Evolutionary conservation across 2,329 filamentous ascomycete genomes (phyloP).

Genomic region (Corynespora cassiicola): DNA sequence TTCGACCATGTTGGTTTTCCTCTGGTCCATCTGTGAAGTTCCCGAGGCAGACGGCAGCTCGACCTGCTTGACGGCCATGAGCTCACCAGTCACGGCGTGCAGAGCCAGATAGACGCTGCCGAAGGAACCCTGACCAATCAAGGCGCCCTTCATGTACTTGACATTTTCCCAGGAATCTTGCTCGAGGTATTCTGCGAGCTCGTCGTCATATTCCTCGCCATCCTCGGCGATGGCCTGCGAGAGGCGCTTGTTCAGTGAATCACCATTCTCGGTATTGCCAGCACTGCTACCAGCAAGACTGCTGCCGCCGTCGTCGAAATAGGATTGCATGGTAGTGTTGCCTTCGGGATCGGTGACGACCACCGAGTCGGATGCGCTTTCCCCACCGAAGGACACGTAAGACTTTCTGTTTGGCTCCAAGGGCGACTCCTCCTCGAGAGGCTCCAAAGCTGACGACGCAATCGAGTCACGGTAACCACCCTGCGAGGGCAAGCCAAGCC

Average conservation of each 20-base stretch:
- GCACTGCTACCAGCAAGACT: constrained; percentile 74
- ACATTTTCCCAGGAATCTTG: constrained; percentile 95
- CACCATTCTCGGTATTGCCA: constrained; percentile 62
- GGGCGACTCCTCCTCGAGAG: constrained; percentile 87
- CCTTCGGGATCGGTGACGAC: constrained; percentile 80
- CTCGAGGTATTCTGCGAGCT: constrained; percentile 86
- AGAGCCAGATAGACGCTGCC: constrained; percentile 94
- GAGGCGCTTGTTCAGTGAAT: constrained; percentile 81
- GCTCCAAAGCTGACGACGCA: constrained; percentile 86
- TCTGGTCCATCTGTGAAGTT: constrained; percentile 75
- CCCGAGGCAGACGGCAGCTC: constrained; percentile 84
- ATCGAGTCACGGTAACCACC: constrained; percentile 83
- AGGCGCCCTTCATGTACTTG: constrained; percentile 98
- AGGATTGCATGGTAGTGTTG: constrained; percentile 73
- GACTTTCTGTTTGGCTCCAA: constrained; percentile 90
- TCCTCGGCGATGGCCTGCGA: constrained; percentile 87
- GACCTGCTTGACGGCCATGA: constrained; percentile 98
- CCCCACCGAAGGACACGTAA: constrained; percentile 83
- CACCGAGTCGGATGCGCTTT: constrained; percentile 73
- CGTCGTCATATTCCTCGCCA: constrained; percentile 89
- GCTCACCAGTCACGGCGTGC: constrained; percentile 93
- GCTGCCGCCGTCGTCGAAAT: constrained; percentile 81
- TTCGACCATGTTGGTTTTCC: constrained; percentile 98
- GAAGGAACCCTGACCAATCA: constrained; percentile 97
- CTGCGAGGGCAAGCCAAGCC: constrained; percentile 62